Evolutionary conservation across 345 rosid genomes (phyloP).

Genomic region (Brassica incana): DNA sequence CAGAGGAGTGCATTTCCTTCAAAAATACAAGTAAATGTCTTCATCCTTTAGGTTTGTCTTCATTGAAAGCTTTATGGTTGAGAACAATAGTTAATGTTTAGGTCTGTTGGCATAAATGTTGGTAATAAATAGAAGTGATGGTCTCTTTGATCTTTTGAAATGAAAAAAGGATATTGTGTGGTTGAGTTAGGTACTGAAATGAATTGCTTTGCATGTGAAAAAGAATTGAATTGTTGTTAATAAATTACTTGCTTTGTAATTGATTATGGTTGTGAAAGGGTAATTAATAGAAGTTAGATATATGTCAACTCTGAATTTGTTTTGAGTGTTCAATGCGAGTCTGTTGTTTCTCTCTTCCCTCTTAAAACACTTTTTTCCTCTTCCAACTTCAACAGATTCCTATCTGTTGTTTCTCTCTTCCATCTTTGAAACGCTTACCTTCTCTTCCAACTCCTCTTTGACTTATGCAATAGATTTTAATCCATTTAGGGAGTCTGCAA

Average conservation of each 20-base stretch:
- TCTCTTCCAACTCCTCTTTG: background rate
- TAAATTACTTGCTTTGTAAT: background rate
- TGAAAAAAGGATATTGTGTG: background rate
- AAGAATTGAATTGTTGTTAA: too few species aligned
- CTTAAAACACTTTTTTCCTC: too few species aligned
- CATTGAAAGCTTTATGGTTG: too few species aligned
- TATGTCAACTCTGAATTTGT: background rate
- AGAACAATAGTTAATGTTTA: too few species aligned
- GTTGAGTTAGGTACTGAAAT: background rate
- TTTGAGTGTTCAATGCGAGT: background rate
- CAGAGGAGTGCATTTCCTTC: too few species aligned
- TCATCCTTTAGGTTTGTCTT: too few species aligned
- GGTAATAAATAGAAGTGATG: background rate
- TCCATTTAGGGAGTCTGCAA: background rate
- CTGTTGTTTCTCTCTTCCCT: background rate
- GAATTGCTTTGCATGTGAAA: background rate
- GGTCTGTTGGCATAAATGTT: background rate
- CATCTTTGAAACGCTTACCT: background rate
- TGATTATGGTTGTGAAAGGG: background rate
- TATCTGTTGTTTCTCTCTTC: too few species aligned
- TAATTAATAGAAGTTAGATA: background rate
- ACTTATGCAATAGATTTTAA: too few species aligned
- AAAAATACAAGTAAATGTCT: too few species aligned
- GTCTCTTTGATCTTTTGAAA: background rate
- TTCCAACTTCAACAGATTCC: too few species aligned